Evolutionary conservation across 2,329 filamentous ascomycete species (phyloP).

Genomic region (Daldinia sp.): DNA sequence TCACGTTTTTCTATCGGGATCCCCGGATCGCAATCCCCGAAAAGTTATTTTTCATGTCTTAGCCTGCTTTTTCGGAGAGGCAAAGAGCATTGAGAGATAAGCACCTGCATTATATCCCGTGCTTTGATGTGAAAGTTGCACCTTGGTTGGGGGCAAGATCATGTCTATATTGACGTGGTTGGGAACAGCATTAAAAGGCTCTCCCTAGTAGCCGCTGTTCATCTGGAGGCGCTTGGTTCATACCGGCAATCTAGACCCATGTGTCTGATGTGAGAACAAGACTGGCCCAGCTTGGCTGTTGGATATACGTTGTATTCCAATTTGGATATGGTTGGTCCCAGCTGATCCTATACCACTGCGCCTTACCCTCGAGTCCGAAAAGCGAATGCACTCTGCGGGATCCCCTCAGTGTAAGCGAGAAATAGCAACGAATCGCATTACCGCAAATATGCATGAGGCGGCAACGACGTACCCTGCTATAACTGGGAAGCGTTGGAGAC

Average conservation of each 20-base stretch:
- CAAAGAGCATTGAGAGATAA: not conserved
- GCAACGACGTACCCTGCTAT: constrained; percentile 24
- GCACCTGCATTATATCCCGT: constrained; percentile 3
- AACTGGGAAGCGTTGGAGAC: constrained; percentile 13
- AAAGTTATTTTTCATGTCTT: constrained; percentile 13
- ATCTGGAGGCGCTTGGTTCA: constrained; percentile 22
- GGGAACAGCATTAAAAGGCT: constrained; percentile 8
- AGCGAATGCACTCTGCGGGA: constrained; percentile 21
- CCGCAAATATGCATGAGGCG: constrained; percentile 34
- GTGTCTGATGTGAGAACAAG: constrained; percentile 37
- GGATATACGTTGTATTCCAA: constrained; percentile 17
- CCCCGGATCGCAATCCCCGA: constrained; percentile 11
- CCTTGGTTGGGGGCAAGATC: constrained; percentile 9
- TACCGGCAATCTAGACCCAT: constrained; percentile 19
- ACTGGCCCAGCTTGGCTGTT: constrained; percentile 21
- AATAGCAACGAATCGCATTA: constrained; percentile 23
- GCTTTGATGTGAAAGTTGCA: constrained; percentile 11
- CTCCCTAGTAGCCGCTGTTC: constrained; percentile 8
- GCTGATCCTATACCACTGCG: constrained; percentile 26
- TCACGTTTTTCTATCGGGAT: constrained; percentile 3
- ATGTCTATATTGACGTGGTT: constrained; percentile 6
- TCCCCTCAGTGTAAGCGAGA: constrained; percentile 33
- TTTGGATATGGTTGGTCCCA: constrained; percentile 29
- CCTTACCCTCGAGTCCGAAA: constrained; percentile 23
- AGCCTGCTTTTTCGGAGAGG: constrained; percentile 1